These are phyloP conservation scores for Orychophragmus violaceus DNA, from an alignment of 345 rosid genomes.

Conservation along the genomic window DNA sequence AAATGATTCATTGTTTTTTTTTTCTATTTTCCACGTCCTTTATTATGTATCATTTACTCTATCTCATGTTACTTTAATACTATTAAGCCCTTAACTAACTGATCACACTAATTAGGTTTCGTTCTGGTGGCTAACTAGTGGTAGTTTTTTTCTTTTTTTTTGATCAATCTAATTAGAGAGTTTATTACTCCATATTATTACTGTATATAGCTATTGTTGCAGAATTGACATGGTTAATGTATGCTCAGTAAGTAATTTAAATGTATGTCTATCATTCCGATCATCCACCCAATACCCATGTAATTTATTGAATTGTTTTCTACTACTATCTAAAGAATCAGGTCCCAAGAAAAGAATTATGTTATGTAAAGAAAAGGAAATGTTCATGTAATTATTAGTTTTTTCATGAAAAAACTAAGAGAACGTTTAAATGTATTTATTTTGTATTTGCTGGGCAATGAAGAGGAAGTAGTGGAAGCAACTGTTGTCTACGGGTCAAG, in stretches of 20 bases:
- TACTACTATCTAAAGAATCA: background rate
- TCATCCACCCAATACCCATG: background rate
- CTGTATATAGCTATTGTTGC: background rate
- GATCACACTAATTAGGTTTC: background rate
- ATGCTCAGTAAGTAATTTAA: background rate
- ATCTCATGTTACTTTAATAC: background rate
- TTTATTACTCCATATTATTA: background rate
- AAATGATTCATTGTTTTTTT: background rate
- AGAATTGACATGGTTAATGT: background rate
- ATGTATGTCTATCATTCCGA: background rate
- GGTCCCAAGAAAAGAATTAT: background rate
- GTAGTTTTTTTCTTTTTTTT: too few relatives aligned
- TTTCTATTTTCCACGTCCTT: background rate
- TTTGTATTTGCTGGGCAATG: background rate
- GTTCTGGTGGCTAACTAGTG: background rate
- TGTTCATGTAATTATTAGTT: background rate
- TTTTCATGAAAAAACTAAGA: background rate
- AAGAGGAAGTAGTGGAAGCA: too few relatives aligned
- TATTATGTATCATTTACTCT: background rate
- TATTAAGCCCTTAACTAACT: constrained; percentile 9
- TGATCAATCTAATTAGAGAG: background rate
- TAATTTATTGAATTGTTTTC: background rate
- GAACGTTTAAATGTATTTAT: background rate
- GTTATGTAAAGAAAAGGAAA: background rate
- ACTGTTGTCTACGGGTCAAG: too few relatives aligned